Conservation (phyloP, 176 grass and related monocot genomes). For the Secale cereale region DNA sequence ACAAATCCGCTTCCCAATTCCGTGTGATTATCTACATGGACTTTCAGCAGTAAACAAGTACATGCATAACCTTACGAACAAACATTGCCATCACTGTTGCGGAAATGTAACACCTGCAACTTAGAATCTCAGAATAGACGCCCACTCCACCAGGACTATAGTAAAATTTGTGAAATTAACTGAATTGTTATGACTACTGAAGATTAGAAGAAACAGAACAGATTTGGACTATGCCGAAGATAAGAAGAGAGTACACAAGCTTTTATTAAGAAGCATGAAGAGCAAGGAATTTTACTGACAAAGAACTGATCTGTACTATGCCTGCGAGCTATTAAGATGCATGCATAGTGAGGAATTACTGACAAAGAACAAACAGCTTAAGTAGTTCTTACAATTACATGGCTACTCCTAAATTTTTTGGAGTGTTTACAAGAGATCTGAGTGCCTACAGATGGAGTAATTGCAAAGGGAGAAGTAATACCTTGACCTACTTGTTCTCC, state of each 20-base stretch:
- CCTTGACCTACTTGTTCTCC: conserved; percentile 94
- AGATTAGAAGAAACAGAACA: background rate
- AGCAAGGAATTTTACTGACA: background rate
- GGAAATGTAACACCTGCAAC: background rate
- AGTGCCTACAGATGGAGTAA: background rate
- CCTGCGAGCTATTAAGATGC: background rate
- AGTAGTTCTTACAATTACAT: background rate
- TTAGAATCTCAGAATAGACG: background rate
- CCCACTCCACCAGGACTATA: background rate
- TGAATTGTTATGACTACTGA: conserved; percentile 10
- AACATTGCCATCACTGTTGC: conserved; percentile 5
- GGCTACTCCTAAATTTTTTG: background rate
- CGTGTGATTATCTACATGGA: background rate
- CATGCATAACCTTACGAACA: background rate
- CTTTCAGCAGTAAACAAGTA: background rate
- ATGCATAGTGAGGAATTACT: background rate
- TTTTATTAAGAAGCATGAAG: background rate
- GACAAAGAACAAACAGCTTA: background rate
- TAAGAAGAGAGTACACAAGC: background rate
- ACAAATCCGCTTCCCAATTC: too few species aligned
- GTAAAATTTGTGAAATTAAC: background rate
- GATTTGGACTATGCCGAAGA: conserved; percentile 12
- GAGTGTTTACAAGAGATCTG: background rate
- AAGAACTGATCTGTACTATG: background rate
- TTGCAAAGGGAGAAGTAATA: conserved; percentile 27